Evolutionary conservation across 306 rosid species (phyloP), one percentile per base, ranked within the genome.

Genomic region (Pachyrhizus erosus): DNA sequence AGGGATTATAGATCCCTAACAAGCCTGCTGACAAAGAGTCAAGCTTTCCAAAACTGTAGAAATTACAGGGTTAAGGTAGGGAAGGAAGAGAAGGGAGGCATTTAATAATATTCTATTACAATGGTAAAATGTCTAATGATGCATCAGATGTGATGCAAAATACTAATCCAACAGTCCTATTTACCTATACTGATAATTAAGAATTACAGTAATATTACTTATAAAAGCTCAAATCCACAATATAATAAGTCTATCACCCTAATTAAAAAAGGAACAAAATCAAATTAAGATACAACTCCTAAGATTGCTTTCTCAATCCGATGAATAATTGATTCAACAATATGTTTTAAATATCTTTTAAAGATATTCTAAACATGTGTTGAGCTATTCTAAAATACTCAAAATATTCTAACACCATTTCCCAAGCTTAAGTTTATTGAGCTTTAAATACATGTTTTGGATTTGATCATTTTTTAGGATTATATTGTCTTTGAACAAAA

Each of bases 381-480:
- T 17, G 3, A 71, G 75, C 37, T 71, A 71, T 71, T 46, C 40
- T 71, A 71, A 71, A 24, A 26, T 70, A 70, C 58, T 70, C 5
- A 3, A n/a, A n/a, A 45, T 24, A 70, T 70, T 23, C 58, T 15
- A 6, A 70, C 39, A 69, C 7, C 10, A 20, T 26, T 14, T 8
- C 37, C 23, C 57, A 70, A 24, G 39, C 23, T 5, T 43, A 13
- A 43, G 21, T 9, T 45, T 8, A 14, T 70, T 46, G 60, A 70
- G 42, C 40, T 26, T 70, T 64, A 64, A 24, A 46, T 69, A 18
- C 43, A 26, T 15, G 26, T 27, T 23, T 46, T 46, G 17, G 23
- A 46, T 45, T 46, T 45, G 40, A 71, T 71, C 46, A 26, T 7
- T 15, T 69, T 70, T 46, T 26, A 71, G 9, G 3, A 8, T 26